Evolutionary conservation across 164 flowering plant species (phyloP), one percentile per base, ranked within the genome.

Genomic region (Macadamia integrifolia): DNA sequence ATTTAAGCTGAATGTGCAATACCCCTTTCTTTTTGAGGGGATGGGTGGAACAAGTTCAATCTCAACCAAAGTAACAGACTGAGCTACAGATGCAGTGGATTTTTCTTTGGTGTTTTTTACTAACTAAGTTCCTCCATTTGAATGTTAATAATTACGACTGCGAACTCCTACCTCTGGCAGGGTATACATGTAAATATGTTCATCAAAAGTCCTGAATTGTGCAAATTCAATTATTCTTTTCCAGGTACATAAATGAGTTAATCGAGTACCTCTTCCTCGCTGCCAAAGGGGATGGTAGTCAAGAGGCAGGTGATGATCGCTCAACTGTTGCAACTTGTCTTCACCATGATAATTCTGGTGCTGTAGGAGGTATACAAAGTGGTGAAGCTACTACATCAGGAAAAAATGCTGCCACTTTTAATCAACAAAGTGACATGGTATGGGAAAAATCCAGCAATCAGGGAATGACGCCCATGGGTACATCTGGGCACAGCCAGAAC

Each of bases 191-290:
- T 35, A 5, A 35, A 2, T 35, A 35, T 35, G 40, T 35, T 35
- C 5, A 5, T 35, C 40, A 35, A 35, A 35, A 35, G 40, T 2
- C 40, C 40, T 35, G 40, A 35, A 35, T 35, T 35, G 40, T 35
- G 3, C 40, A 35, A 35, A 35, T 35, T 35, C 40, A 55, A 65
- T 50, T 50, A 67, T 59, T 69, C 40, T 29, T 73, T 65, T 70
- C 18, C 88, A 95, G 99, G 85, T 89, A 80, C 73, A 81, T 92
- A 65, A 95, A 95, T 74, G 92, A 95, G 82, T 68, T 92, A 79
- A 81, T 95, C 75, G 98, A 89, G 72, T 74, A 61, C 63, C 65
- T 95, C 64, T 68, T 88, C 35, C 84, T 88, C 72, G 75, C 82
- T 49, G 55, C 66, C 18, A 79, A 80, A 49, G 88, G 83, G 64